These are phyloP conservation scores for Knoxia roxburghii DNA, from an alignment of 257 asterid species.

Conservation along the genomic window DNA sequence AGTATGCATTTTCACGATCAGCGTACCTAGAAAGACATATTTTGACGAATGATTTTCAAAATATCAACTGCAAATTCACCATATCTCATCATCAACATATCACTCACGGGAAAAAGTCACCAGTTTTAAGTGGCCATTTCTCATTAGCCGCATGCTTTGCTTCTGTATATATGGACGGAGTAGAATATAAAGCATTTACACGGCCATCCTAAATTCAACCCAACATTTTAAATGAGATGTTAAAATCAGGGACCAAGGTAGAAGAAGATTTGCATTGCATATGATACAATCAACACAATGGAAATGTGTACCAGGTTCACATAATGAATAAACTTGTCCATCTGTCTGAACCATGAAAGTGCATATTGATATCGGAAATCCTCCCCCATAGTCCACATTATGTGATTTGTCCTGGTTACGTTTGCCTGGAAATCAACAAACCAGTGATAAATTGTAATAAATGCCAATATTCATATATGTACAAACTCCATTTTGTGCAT, in stretches of 20 bases:
- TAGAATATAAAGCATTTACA: constrained; percentile 68
- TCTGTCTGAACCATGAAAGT: constrained; percentile 70
- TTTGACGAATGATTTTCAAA: constrained; percentile 12
- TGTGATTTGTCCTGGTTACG: constrained; percentile 62
- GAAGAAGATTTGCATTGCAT: background rate
- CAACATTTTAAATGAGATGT: background rate
- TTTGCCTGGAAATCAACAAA: constrained; percentile 45
- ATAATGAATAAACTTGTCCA: constrained; percentile 78
- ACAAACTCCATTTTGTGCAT: background rate
- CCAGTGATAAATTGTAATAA: background rate
- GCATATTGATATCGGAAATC: constrained; percentile 81
- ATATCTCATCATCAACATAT: background rate
- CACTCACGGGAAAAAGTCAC: constrained; percentile 83
- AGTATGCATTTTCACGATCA: constrained; percentile 69
- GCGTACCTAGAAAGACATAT: constrained; percentile 47
- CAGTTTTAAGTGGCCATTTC: constrained; percentile 74
- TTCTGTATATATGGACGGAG: constrained; percentile 70
- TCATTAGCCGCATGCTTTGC: constrained; percentile 60
- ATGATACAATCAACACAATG: background rate
- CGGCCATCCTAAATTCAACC: constrained; percentile 64
- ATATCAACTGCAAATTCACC: background rate
- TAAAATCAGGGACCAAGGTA: background rate
- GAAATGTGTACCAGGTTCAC: constrained; percentile 49
- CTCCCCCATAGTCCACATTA: constrained; percentile 84
- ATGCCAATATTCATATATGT: background rate